Evolutionary conservation across 2,329 filamentous ascomycete genomes (phyloP).

Genomic region (Beauveria scarabaeidicola): DNA sequence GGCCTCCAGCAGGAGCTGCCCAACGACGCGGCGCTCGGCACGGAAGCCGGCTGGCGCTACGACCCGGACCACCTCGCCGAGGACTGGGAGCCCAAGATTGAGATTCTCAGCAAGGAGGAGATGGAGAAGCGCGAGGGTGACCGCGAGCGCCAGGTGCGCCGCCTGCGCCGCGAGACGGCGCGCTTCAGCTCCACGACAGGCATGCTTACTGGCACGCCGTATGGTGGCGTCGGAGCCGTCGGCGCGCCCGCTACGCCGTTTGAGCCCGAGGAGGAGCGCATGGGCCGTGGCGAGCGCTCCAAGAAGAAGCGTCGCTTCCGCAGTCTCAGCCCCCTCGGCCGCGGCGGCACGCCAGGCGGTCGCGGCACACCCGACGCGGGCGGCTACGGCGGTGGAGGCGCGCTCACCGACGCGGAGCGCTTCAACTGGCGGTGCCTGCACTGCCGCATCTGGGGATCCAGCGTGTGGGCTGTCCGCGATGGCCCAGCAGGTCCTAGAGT

Average conservation of each 20-base stretch:
- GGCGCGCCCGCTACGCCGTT: slow-evolving; percentile 21
- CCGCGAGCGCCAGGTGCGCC: slow-evolving; percentile 79
- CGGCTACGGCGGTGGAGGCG: slow-evolving; percentile 60
- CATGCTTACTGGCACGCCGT: slow-evolving; percentile 63
- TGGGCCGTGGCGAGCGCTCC: slow-evolving; percentile 84
- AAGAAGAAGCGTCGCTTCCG: slow-evolving; percentile 94
- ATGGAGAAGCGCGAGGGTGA: slow-evolving; percentile 96
- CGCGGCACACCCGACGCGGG: slow-evolving; percentile 75
- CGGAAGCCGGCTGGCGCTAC: slow-evolving; percentile 86
- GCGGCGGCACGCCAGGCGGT: slow-evolving; percentile 53
- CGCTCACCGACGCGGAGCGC: slow-evolving; percentile 70
- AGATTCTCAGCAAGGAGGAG: slow-evolving; percentile 82
- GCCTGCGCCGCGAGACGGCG: slow-evolving; percentile 82
- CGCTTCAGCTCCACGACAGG: slow-evolving; percentile 81
- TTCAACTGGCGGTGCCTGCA: slow-evolving; percentile 80
- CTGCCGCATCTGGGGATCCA: slow-evolving; percentile 78
- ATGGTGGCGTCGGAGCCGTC: slow-evolving; percentile 37
- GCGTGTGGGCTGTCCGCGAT: slow-evolving; percentile 91
- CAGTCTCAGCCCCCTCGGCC: slow-evolving; percentile 73
- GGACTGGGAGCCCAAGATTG: slow-evolving; percentile 77
- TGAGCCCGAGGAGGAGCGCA: slow-evolving; percentile 63
- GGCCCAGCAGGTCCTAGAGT: slow-evolving; percentile 78
- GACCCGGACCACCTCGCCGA: slow-evolving; percentile 83
- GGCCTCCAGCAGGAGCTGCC: slow-evolving; percentile 59
- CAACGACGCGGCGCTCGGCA: slow-evolving; percentile 78